Conservation (phyloP, 345 rosid genomes). For the Linum tenue region DNA sequence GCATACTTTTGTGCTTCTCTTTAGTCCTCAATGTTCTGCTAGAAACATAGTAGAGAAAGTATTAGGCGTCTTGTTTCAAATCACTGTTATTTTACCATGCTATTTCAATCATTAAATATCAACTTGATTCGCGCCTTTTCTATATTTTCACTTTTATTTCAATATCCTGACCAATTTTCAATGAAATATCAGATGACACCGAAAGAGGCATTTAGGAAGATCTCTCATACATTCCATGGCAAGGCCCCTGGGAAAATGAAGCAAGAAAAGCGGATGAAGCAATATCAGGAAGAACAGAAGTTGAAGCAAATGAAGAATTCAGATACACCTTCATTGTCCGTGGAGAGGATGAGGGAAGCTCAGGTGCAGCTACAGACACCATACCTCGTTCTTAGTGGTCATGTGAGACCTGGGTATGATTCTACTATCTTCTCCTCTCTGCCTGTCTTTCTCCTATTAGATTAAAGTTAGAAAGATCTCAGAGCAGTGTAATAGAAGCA, state of each 20-base stretch:
- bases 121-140: too few relatives aligned
- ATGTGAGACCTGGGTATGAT: constrained; percentile 85
- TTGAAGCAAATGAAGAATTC: constrained; percentile 97
- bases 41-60: too few relatives aligned
- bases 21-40: too few relatives aligned
- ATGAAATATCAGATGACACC: constrained; percentile 27
- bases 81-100: too few relatives aligned
- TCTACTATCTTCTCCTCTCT: neutral
- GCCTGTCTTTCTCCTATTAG: too few relatives aligned
- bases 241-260: neutral
- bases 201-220: neutral
- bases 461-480: too few relatives aligned
- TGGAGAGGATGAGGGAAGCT: constrained; percentile 91
- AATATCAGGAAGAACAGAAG: neutral
- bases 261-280: neutral
- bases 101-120: too few relatives aligned
- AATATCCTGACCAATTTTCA: neutral
- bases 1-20: too few relatives aligned
- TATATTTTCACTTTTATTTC: too few relatives aligned
- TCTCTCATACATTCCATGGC: neutral
- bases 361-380: constrained; percentile 81
- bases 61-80: too few relatives aligned
- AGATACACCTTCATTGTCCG: constrained; percentile 88
- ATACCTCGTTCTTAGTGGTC: constrained; percentile 93
- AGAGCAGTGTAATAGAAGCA: too few relatives aligned